Evolutionary conservation across 78 protist genomes (phyloP), one percentile per base, ranked within the genome.

Genomic region (Dictyostelium capitatum): DNA sequence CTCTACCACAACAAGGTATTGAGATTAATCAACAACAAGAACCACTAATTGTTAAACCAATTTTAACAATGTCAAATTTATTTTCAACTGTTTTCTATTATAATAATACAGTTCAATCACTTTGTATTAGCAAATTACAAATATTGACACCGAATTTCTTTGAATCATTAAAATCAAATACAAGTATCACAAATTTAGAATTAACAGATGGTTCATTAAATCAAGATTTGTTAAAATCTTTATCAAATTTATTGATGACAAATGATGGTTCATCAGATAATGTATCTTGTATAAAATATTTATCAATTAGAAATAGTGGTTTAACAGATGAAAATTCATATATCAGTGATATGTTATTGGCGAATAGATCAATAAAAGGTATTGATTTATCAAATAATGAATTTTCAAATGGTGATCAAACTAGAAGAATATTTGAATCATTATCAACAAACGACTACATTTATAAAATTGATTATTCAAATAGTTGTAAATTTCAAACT

Each of bases 1-100:
- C 43, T 37, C 43, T 3, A 37, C 43, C 43, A 37, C 43, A 37
- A 37, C 43, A 1, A 3, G 41, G n/a, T n/a, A n/a, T n/a, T n/a
- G n/a, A n/a, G n/a, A n/a, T n/a, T n/a, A n/a, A n/a, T n/a, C n/a
- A n/a, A n/a, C n/a, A n/a, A n/a, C n/a, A 37, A 37, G 12, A 12
- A 0, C 59, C 59, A 15, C 59, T 6, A n/a, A 15, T 57, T 7
- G 20, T 6, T 62, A 32, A 62, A 62, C 0, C 17, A n/a, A n/a
- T 25, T 62, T 62, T 62, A 25, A 47, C 9, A 10, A 46, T 73
- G 17, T 73, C 79, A 37, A 73, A 46, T 30, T 32, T 73, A n/a
- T 73, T 73, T 73, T 73, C 79, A 19, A 73, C 19, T 8, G 79
- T 73, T 23, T 73, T 73, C 19, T 73, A 37, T n/a, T 73, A 46